Evolutionary conservation across 805 yeast genomes (phyloP), one percentile per base, ranked within the genome.

Genomic region (Ogataea angusta): DNA sequence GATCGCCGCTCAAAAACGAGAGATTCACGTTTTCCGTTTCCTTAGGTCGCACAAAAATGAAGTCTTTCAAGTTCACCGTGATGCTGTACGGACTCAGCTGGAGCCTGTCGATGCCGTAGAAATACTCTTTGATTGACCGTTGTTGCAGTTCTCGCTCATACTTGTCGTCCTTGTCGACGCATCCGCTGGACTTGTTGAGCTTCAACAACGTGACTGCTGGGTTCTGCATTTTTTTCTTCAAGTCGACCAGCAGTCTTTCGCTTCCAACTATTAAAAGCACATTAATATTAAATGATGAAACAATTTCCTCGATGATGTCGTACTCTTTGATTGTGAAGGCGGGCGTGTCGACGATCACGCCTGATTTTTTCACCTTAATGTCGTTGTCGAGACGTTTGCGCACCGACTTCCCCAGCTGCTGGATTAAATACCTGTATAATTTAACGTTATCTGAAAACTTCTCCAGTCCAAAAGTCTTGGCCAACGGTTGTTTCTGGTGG

Each of bases 401-500:
- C 16, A 73, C 64, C 21, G 61, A 48, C 5, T 54, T 55, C 15
- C 67, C 65, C 26, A 69, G 62, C 43, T 73, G 69, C 1, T 75
- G 57, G 1, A 78, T 48, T 30, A 69, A 68, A 36, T 69, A 64
- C 46, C 73, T 70, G 64, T 76, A 88, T 38, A 73, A 68, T 30
- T 70, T 73, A 30, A 73, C 57, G 58, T 88, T 88, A 10, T 78
- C 81, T 1, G 63, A 50, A 10, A 77, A 69, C 26, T 68, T 63
- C 35, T 81, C 85, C 38, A 81, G 71, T 0, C 98, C 99, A 62
- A 70, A 88, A 53, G 75, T 80, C 53, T 84, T 82, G 7, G 85
- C 91, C n/a, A 84, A 60, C 0, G 98, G 97, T 60, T 87, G 95
- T 59, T 87, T 86, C n/a, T 86, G 85, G 59, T 85, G 90, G 47